These are phyloP conservation scores for Pyrenophora seminiperda DNA, from an alignment of 2,329 filamentous ascomycete genomes.

Conservation along the genomic window DNA sequence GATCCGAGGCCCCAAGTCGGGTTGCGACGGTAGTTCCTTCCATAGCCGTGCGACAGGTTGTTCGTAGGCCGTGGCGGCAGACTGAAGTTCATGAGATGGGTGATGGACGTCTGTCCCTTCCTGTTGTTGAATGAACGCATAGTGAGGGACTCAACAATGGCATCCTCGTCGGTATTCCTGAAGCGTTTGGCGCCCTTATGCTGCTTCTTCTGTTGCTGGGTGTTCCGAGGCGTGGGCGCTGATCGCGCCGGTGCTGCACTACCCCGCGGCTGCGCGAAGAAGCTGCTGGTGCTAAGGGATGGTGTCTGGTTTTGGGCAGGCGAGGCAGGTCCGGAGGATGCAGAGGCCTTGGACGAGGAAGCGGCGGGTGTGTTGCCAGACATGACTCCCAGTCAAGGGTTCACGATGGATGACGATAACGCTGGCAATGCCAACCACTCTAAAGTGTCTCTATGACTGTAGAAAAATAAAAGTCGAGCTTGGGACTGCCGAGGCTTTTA, in stretches of 20 bases:
- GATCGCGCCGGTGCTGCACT: conserved; percentile 48
- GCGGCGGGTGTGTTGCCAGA: conserved; percentile 52
- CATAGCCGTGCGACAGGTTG: conserved; percentile 60
- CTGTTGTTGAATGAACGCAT: conserved; percentile 71
- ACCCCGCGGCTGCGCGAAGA: conserved; percentile 51
- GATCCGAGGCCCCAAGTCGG: conserved; percentile 85
- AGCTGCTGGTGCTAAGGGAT: conserved; percentile 51
- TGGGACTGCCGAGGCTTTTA: conserved; percentile 1
- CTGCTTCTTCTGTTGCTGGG: conserved; percentile 76
- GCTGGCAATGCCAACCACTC: conserved; percentile 1
- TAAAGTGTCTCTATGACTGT: not conserved
- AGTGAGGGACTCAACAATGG: conserved; percentile 75
- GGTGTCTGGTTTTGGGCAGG: conserved; percentile 52
- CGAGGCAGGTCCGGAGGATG: conserved; percentile 46
- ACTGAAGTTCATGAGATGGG: conserved; percentile 91
- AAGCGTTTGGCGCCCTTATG: conserved; percentile 82
- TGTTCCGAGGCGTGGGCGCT: conserved; percentile 67
- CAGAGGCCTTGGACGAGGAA: conserved; percentile 50
- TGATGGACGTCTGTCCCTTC: conserved; percentile 95
- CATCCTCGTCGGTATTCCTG: conserved; percentile 78
- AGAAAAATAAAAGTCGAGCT: conserved; percentile 1
- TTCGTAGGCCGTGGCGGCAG: conserved; percentile 74
- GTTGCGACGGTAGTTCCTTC: conserved; percentile 64
- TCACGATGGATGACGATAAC: conserved; percentile 16
- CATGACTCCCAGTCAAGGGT: conserved; percentile 46